A percentile compares a stretch with the other conserved stretches of the same genome.
Conservation (phyloP, 2,329 filamentous ascomycete species). For the Aspergillus unguis region DNA sequence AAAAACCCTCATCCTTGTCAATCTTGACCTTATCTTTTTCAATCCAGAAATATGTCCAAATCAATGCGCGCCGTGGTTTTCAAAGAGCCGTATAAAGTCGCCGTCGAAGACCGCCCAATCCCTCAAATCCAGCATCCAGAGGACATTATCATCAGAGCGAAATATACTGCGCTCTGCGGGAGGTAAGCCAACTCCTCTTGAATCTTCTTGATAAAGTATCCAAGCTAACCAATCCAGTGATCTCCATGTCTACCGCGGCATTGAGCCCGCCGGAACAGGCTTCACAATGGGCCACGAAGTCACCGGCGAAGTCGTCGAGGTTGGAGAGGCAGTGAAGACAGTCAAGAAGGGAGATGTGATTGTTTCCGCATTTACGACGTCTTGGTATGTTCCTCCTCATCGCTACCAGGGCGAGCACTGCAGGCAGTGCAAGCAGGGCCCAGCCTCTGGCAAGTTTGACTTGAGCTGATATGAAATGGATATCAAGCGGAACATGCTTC, state of each 20-base stretch:
- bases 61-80: constrained; percentile 87
- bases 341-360: constrained; percentile 73
- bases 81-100: constrained; percentile 71
- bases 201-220: no score
- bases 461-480: not conserved
- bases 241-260: constrained; percentile 80
- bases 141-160: constrained; percentile 80
- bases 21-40: no score
- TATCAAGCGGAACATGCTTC: constrained; percentile 65
- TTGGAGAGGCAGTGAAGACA: constrained; percentile 64
- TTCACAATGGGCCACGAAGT: constrained; percentile 79
- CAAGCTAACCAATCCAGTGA: constrained; percentile 54
- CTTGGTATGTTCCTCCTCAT: constrained; percentile 55
- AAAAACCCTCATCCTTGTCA: not conserved
- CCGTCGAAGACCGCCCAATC: constrained; percentile 73
- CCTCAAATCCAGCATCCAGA: constrained; percentile 67
- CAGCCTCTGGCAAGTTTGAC: not conserved
- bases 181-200: constrained; percentile 52
- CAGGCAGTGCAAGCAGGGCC: no score
- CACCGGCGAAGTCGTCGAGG: constrained; percentile 68
- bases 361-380: constrained; percentile 78
- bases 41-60: constrained; percentile 25
- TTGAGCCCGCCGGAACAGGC: constrained; percentile 64
- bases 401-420: no score
- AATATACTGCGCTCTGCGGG: constrained; percentile 80